Conservation (phyloP, 805 yeast genomes). For the Cyberlindnera americana region DNA sequence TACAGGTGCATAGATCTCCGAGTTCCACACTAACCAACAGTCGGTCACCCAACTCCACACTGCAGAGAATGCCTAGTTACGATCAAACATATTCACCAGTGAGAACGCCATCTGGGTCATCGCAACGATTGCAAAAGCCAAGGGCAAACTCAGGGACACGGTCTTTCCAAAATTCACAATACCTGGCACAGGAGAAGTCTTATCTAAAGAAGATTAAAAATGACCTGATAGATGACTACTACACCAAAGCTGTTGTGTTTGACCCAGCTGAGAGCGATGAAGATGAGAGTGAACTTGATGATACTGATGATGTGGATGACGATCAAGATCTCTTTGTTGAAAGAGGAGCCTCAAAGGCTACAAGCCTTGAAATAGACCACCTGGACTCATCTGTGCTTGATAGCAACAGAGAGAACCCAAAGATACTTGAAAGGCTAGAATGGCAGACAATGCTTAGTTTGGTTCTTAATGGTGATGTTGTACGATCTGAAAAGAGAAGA, state of each 20-base stretch:
- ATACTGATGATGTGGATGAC: constrained; percentile 27
- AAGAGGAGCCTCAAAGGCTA: constrained; percentile 31
- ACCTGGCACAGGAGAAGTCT: constrained; percentile 56
- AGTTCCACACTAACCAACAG: constrained; percentile 13
- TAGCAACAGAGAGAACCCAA: constrained; percentile 29
- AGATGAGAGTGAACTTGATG: constrained; percentile 28
- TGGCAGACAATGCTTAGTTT: constrained; percentile 94
- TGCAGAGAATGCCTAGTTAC: constrained; percentile 20
- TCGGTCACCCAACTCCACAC: constrained; percentile 19
- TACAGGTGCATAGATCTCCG: constrained; percentile 22
- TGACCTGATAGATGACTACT: constrained; percentile 64
- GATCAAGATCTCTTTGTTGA: constrained; percentile 12
- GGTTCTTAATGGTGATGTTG: constrained; percentile 93
- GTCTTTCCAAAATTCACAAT: constrained; percentile 28
- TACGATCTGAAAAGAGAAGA: constrained; percentile 82
- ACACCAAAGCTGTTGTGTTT: constrained; percentile 59
- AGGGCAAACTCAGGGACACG: constrained; percentile 22
- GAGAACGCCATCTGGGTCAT: constrained; percentile 25
- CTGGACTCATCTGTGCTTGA: constrained; percentile 21
- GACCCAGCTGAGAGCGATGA: constrained; percentile 35
- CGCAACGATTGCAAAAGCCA: constrained; percentile 18
- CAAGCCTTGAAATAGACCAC: constrained; percentile 47
- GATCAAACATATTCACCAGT: constrained; percentile 25
- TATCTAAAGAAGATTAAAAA: constrained; percentile 61
- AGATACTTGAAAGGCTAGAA: constrained; percentile 72